These are phyloP conservation scores for Paecilomyces formosus DNA, from an alignment of 2,329 filamentous ascomycete genomes.

Conservation along the genomic window DNA sequence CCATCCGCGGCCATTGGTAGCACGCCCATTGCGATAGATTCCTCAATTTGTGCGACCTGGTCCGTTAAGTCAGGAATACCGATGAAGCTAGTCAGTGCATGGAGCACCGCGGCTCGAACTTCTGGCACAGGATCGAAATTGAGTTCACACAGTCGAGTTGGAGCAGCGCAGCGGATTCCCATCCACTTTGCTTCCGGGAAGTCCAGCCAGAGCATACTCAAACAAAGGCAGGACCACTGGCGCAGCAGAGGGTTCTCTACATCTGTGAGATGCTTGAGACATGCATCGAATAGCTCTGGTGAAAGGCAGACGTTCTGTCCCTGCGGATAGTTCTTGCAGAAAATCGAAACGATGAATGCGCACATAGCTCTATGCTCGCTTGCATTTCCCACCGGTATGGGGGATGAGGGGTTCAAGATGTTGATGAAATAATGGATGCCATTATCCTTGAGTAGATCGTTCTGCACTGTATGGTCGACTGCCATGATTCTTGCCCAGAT, in stretches of 20 bases:
- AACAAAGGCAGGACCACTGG: constrained; percentile 92
- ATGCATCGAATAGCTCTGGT: constrained; percentile 83
- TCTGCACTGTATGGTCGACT: constrained; percentile 88
- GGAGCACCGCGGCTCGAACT: constrained; percentile 85
- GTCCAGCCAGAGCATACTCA: constrained; percentile 90
- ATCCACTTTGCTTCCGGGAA: constrained; percentile 91
- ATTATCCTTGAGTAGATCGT: constrained; percentile 90
- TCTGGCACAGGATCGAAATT: constrained; percentile 83
- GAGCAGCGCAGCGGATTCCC: constrained; percentile 82
- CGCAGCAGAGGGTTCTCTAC: constrained; percentile 79
- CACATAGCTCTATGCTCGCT: constrained; percentile 99
- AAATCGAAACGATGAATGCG: constrained; percentile 93
- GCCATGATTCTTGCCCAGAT: constrained; percentile 96
- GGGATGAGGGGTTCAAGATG: constrained; percentile 77
- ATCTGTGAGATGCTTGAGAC: constrained; percentile 74
- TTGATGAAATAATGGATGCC: constrained; percentile 95
- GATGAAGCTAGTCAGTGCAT: constrained; percentile 88
- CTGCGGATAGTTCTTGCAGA: constrained; percentile 89
- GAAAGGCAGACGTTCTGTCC: constrained; percentile 88
- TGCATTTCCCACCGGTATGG: constrained; percentile 76
- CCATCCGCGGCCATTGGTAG: constrained; percentile 90
- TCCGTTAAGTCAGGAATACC: constrained; percentile 89
- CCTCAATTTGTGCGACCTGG: constrained; percentile 83
- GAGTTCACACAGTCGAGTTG: constrained; percentile 69
- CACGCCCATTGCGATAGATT: constrained; percentile 80